Base-by-base conservation (phyloP, 2,329 filamentous ascomycete genomes). In the Ophioceras dolichostomum region DNA sequence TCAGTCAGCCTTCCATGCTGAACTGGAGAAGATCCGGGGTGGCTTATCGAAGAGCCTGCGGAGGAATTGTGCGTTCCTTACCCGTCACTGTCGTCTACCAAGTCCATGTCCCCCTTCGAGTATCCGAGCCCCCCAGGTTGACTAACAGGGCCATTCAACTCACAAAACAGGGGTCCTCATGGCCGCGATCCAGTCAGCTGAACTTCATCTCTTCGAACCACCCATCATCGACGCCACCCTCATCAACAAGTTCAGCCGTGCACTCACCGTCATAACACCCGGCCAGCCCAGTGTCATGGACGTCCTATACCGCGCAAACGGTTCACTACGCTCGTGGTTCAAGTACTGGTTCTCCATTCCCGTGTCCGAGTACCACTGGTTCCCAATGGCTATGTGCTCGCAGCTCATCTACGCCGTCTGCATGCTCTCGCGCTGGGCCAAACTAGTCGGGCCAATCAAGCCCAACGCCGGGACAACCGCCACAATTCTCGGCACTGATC, bases 351-450 rank as follows among this genome's bases (percentile, higher is more conserved):
- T 67, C 2, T 47, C 56, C 0, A 49, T 74, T 0, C 62, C 70
- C 0, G 50, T 61, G 0, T 44, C 50, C 0, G 50, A 57, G 4
- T 70, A 67, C 38, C 62, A 64, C 39, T 55, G 59, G 21, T 53
- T 70, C 18, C 66, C 70, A 0, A 61, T 70, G 8, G 53, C 62
- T 0, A 47, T 60, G 0, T 64, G 58, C 24, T 51, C 60, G 1
- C 64, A 73, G 37, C 50, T 73, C 0, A 59, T 71, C 4, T 68
- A 70, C 37, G 62, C 60, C n/a, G 50, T 68, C 30, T 65, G 59
- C 4, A 67, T 70, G 58, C 55, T 72, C 1, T 60, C 64, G 2
- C 59, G 68, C 6, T 72, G 67, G 67, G 61, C 64, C 5, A 67
- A 66, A 31, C 54, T 70, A 0, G 54, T 64, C 0, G 59, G 58